These are phyloP conservation scores for Dissophora globulifera DNA, from an alignment of 192 early-diverging fungal species.

Conservation along the genomic window DNA sequence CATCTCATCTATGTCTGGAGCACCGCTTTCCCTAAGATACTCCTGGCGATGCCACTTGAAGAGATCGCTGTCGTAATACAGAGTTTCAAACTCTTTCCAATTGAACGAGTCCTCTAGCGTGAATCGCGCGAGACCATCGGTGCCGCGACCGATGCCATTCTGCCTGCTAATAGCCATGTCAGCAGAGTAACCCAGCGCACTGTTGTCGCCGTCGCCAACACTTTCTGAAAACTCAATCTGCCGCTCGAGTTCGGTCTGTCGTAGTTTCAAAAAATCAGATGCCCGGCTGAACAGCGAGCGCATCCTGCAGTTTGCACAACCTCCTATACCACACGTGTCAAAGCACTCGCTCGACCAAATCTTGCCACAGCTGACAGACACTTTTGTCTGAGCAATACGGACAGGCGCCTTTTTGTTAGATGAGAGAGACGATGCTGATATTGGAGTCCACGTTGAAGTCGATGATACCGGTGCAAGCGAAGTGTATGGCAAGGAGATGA, in stretches of 20 bases:
- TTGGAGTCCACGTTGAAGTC: too few species aligned
- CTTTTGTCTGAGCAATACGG: conserved; percentile 32
- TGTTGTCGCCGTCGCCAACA: neutral
- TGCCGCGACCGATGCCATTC: neutral
- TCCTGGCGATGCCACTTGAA: conserved; percentile 25
- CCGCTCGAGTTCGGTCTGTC: conserved; percentile 17
- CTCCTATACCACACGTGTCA: neutral
- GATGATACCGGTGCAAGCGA: too few species aligned
- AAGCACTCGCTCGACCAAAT: conserved; percentile 16
- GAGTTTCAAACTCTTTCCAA: conserved; percentile 25
- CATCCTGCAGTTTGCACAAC: conserved; percentile 38
- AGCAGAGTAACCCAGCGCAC: too few species aligned
- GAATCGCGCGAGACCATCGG: neutral
- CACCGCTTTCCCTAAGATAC: neutral
- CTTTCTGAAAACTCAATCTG: conserved; percentile 12
- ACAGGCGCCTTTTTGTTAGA: neutral
- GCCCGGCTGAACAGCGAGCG: conserved; percentile 11
- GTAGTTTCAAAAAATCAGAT: conserved; percentile 19
- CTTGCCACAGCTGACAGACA: conserved; percentile 21
- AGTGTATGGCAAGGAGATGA: too few species aligned
- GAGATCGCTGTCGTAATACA: conserved; percentile 18
- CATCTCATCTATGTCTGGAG: conserved; percentile 4
- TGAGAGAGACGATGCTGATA: neutral
- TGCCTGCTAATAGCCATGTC: neutral
- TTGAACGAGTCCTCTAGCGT: conserved; percentile 18